phyloP scores from a whole-genome alignment of 1,284 basidiomycete genomes.

The Ganoderma multipileum region DNA sequence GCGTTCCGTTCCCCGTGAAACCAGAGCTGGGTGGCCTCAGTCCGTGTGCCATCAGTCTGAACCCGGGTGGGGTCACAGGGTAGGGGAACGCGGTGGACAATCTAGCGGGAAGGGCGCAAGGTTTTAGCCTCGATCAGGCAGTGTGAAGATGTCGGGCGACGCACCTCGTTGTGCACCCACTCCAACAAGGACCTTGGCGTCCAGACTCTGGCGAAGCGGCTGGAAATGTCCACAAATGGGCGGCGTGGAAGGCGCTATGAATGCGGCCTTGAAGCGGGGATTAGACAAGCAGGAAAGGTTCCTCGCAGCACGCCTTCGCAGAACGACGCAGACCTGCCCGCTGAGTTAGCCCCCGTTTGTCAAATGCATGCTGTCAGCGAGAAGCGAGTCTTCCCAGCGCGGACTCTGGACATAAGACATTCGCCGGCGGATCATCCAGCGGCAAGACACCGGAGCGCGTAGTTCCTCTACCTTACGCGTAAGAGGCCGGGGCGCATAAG shows the following conservation, averaged over 20 bases:
- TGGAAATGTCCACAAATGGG: not conserved
- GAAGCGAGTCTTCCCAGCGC: conserved; percentile 6
- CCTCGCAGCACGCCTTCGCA: conserved; percentile 11
- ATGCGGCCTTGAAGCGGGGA: conserved; percentile 11
- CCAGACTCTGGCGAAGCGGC: conserved; percentile 10
- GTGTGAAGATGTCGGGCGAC: not conserved
- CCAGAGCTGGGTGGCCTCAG: conserved; percentile 7
- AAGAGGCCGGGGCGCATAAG: not conserved
- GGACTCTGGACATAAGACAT: not conserved
- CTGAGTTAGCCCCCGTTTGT: conserved; percentile 12
- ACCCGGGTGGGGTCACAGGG: conserved; percentile 2
- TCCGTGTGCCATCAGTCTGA: not conserved
- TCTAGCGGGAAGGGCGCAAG: conserved; percentile 4
- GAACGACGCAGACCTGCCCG: conserved; percentile 7
- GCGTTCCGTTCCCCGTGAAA: not conserved
- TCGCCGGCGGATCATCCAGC: not conserved
- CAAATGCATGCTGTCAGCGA: conserved; percentile 27
- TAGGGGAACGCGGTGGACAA: not conserved
- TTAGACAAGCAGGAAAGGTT: conserved; percentile 7
- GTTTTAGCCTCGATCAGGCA: not conserved
- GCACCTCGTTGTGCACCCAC: not conserved
- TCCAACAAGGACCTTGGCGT: not conserved
- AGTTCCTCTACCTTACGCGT: not conserved
- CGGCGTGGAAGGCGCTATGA: not conserved
- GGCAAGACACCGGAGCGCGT: not conserved